These are phyloP conservation scores for Pleodorina starrii DNA, from an alignment of 139 green algal genomes.

Conservation along the genomic window DNA sequence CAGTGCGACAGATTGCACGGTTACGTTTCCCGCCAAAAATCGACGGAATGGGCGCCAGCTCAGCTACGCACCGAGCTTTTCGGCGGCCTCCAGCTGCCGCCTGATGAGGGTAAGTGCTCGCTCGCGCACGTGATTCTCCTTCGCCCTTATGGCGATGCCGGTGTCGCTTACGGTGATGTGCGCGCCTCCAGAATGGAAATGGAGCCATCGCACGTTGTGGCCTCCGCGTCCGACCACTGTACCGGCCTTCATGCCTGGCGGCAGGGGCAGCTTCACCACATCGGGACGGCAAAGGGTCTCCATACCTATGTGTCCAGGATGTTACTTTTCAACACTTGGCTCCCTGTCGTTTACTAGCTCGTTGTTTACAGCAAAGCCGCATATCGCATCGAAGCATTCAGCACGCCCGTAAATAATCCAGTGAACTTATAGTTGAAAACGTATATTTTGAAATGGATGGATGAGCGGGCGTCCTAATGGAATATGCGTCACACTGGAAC, in stretches of 20 bases:
- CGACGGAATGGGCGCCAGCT: not conserved
- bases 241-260: not conserved
- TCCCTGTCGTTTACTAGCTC: too few relatives aligned
- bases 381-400: too few relatives aligned
- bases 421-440: too few relatives aligned
- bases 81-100: not conserved
- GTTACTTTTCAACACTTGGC: not conserved
- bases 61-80: not conserved
- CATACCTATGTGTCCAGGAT: not conserved
- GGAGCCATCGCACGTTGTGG: slow-evolving; percentile 7
- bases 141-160: not conserved
- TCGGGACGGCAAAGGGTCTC: not conserved
- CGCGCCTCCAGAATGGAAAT: slow-evolving; percentile 1
- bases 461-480: too few relatives aligned
- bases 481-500: too few relatives aligned
- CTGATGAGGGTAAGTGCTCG: not conserved
- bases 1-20: not conserved
- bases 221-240: not conserved
- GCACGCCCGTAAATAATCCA: too few relatives aligned
- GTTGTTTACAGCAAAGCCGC: too few relatives aligned
- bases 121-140: not conserved
- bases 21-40: not conserved
- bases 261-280: not conserved
- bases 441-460: too few relatives aligned
- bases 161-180: not conserved